A percentile compares a stretch with the other conserved stretches of the same genome.
Conservation (phyloP, 2,329 filamentous ascomycete species). For the Penicillium polonicum region DNA sequence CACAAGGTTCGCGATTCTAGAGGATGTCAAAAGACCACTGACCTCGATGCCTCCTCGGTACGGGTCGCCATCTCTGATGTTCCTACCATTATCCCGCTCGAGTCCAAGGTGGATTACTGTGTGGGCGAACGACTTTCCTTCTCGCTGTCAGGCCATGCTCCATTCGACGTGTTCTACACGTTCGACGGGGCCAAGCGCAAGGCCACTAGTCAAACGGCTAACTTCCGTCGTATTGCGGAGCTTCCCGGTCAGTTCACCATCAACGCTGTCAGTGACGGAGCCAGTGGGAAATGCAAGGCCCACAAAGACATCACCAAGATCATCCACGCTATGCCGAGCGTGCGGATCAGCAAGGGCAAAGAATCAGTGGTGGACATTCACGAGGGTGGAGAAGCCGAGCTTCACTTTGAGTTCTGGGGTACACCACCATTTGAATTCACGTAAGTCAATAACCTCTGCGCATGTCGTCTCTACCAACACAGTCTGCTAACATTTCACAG, state of each 20-base stretch:
- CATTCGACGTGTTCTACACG: constrained; percentile 89
- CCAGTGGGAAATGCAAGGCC: constrained; percentile 77
- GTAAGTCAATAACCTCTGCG: constrained; percentile 33
- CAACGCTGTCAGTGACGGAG: constrained; percentile 80
- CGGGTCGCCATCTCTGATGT: constrained; percentile 92
- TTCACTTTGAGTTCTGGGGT: constrained; percentile 92
- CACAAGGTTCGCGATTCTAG: constrained; percentile 84
- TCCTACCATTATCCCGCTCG: constrained; percentile 83
- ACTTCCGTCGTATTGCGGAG: constrained; percentile 90
- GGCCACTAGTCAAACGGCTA: constrained; percentile 69
- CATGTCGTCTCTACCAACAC: neutral
- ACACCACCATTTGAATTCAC: constrained; percentile 97
- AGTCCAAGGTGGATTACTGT: constrained; percentile 84
- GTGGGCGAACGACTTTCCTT: constrained; percentile 94
- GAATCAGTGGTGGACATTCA: constrained; percentile 87
- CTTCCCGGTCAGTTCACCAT: constrained; percentile 85
- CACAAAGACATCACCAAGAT: constrained; percentile 73
- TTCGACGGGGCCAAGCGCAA: constrained; percentile 78
- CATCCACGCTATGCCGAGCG: constrained; percentile 90
- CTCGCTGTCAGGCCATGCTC: constrained; percentile 82
- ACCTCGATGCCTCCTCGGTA: constrained; percentile 70
- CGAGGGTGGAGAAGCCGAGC: constrained; percentile 90
- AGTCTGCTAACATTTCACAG: constrained; percentile 31
- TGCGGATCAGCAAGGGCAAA: constrained; percentile 81
- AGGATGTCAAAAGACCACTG: constrained; percentile 78